These are phyloP conservation scores for Populus simonii DNA, from an alignment of 345 rosid genomes.

Conservation along the genomic window DNA sequence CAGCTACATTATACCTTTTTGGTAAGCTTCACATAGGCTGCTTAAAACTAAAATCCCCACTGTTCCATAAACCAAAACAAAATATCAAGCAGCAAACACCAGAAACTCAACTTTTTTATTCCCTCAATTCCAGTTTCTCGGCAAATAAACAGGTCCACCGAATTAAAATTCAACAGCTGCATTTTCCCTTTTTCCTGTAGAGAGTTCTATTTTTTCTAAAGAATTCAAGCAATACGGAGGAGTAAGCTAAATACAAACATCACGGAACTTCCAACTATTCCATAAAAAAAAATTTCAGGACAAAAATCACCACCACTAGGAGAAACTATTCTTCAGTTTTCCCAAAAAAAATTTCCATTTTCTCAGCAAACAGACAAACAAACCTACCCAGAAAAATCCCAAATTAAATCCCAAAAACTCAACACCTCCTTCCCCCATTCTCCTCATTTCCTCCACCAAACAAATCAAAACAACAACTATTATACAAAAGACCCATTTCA, in stretches of 20 bases:
- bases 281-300: background rate
- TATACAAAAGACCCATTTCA: background rate
- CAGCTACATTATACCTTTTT: background rate
- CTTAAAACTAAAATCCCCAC: background rate
- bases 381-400: background rate
- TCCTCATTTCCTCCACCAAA: background rate
- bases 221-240: too few relatives aligned
- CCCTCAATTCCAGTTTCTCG: background rate
- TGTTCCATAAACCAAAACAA: background rate
- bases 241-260: background rate
- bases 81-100: background rate
- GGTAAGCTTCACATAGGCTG: background rate
- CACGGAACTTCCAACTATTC: background rate
- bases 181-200: background rate
- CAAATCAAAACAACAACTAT: background rate
- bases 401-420: too few relatives aligned
- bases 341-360: background rate
- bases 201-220: too few relatives aligned
- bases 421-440: background rate
- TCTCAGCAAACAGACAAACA: background rate
- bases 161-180: background rate
- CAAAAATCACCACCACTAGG: background rate
- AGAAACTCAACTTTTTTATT: background rate
- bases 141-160: background rate
- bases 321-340: background rate